Percentiles rank a stretch among this genome's conserved stretches.
These are phyloP conservation scores for Drechslerella coelobrocha DNA, from an alignment of 2,329 filamentous ascomycete genomes.

Conservation along the genomic window DNA sequence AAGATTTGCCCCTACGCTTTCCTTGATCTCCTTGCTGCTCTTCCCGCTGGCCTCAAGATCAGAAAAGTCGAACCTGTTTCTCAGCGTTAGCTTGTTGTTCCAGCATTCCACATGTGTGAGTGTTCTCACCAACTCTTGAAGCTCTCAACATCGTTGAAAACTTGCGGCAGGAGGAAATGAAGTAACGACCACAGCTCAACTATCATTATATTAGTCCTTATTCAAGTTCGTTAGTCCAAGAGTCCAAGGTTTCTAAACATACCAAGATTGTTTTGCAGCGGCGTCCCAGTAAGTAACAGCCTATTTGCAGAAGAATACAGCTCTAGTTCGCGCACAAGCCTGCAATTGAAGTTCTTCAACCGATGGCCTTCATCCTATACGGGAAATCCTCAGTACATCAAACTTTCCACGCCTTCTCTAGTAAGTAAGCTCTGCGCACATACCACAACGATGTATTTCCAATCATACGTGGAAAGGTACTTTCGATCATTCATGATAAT, in stretches of 20 bases:
- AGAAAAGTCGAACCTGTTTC: slow-evolving; percentile 75
- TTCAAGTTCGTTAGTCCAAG: no score
- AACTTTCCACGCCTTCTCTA: slow-evolving; percentile 52
- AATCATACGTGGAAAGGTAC: slow-evolving; percentile 80
- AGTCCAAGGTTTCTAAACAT: slow-evolving; percentile 8
- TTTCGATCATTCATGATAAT: slow-evolving; percentile 91
- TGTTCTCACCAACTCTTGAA: slow-evolving; percentile 81
- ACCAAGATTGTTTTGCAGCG: slow-evolving; percentile 88
- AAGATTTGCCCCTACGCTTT: slow-evolving; percentile 76
- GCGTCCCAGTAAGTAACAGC: slow-evolving; percentile 91
- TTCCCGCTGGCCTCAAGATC: slow-evolving; percentile 83
- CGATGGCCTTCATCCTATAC: slow-evolving; percentile 87
- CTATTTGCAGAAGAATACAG: slow-evolving; percentile 89
- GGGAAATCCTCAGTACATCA: not conserved
- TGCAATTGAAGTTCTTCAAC: slow-evolving; percentile 95
- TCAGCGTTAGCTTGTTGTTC: not conserved
- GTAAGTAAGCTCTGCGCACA: slow-evolving; percentile 55
- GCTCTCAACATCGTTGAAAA: slow-evolving; percentile 90
- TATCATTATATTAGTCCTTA: not conserved
- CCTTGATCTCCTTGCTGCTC: slow-evolving; percentile 78
- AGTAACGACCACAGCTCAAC: slow-evolving; percentile 91
- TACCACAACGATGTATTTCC: slow-evolving; percentile 97
- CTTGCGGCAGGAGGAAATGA: slow-evolving; percentile 88
- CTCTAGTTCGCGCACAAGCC: slow-evolving; percentile 84
- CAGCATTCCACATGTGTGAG: not conserved